phyloP scores from a whole-genome alignment of 148 eudicot genomes.

The Heliosperma pusillum region DNA sequence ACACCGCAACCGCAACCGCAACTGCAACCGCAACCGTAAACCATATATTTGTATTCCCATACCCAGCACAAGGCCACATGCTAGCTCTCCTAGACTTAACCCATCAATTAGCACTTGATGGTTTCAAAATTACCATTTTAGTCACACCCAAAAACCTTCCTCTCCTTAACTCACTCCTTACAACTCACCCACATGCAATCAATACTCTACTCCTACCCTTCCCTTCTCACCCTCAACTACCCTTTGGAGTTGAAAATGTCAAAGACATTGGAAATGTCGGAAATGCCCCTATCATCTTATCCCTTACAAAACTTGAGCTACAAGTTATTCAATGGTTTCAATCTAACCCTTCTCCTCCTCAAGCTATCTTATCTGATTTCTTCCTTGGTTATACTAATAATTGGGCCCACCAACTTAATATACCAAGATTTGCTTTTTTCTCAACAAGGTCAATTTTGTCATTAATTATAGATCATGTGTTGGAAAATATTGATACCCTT shows the following conservation, averaged over 20 bases:
- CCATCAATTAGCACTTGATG: conserved; percentile 40
- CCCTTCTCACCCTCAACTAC: conserved; percentile 46
- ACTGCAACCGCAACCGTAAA: conserved; percentile 5
- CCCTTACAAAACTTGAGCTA: conserved; percentile 37
- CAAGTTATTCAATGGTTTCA: conserved; percentile 49
- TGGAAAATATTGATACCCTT: conserved; percentile 17
- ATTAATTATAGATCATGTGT: conserved; percentile 16
- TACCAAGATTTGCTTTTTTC: conserved; percentile 51
- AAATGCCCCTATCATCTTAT: conserved; percentile 28
- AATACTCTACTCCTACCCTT: conserved; percentile 49
- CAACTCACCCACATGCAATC: conserved; percentile 40
- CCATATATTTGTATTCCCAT: conserved; percentile 60
- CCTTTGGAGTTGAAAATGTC: conserved; percentile 40
- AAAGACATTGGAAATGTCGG: conserved; percentile 46
- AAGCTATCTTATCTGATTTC: conserved; percentile 56
- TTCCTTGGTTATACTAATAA: conserved; percentile 62
- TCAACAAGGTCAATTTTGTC: conserved; percentile 28
- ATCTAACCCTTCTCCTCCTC: conserved; percentile 49
- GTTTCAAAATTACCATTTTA: conserved; percentile 46
- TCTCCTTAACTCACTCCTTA: conserved; percentile 38
- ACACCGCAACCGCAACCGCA: conserved; percentile 5
- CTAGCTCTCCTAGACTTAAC: conserved; percentile 57
- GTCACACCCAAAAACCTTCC: conserved; percentile 58
- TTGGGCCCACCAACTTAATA: conserved; percentile 32
- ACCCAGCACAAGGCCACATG: conserved; percentile 69